These are phyloP conservation scores for Yamadazyma kanchanaburiensis DNA, from an alignment of 1,139 yeast species.

Conservation along the genomic window DNA sequence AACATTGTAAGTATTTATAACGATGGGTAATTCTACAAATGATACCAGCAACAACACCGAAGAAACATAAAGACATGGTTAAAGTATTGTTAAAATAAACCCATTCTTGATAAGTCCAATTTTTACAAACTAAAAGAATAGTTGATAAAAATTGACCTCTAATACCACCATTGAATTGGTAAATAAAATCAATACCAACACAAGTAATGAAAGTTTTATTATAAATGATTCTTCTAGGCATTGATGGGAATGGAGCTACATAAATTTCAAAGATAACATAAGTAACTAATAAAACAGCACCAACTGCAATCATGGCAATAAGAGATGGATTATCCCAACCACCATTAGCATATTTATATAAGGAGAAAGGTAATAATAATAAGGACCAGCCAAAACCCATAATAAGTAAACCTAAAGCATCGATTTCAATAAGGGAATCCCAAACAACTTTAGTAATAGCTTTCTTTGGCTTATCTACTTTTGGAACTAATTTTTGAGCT, in stretches of 20 bases:
- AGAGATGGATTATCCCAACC: conserved; percentile 32
- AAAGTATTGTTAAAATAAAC: conserved; percentile 29
- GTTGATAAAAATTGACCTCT: conserved; percentile 11
- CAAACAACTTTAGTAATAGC: conserved; percentile 1
- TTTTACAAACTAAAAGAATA: conserved; percentile 17
- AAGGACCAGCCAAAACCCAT: conserved; percentile 33
- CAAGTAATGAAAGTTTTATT: conserved; percentile 31
- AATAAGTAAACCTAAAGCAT: conserved; percentile 30
- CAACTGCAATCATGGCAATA: conserved; percentile 34
- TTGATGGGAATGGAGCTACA: conserved; percentile 27
- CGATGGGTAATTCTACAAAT: conserved; percentile 25
- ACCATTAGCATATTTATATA: conserved; percentile 20
- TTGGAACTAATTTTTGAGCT: conserved; percentile 10
- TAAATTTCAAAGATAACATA: conserved; percentile 23
- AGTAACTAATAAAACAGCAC: conserved; percentile 23
- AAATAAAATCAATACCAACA: conserved; percentile 13
- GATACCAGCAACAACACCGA: conserved; percentile 29
- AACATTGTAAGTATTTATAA: conserved; percentile 24
- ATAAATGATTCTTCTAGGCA: conserved; percentile 25
- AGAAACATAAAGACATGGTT: conserved; percentile 29
- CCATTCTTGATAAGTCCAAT: conserved; percentile 26
- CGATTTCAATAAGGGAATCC: conserved; percentile 18
- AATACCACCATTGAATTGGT: conserved; percentile 17
- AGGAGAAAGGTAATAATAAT: conserved; percentile 30
- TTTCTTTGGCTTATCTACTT: no score